A percentile compares a stretch with the other conserved stretches of the same genome.
These are phyloP conservation scores for Entomortierella parvispora DNA, from an alignment of 192 early-diverging fungal species.

Conservation along the genomic window DNA sequence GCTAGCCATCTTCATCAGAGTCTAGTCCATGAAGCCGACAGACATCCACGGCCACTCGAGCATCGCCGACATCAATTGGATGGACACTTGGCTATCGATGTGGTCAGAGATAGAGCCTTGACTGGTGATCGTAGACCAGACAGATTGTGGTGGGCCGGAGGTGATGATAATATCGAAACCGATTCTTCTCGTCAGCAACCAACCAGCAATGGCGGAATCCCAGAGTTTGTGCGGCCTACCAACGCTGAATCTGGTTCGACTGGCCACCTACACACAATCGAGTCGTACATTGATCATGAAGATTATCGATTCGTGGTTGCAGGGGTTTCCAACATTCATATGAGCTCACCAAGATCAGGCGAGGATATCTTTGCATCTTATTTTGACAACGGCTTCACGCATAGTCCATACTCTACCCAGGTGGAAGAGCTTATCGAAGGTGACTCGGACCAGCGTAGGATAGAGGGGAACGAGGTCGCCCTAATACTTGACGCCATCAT, in stretches of 20 bases:
- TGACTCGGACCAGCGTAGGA: background rate
- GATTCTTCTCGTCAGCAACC: background rate
- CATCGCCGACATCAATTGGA: too few species aligned
- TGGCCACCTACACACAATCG: constrained; percentile 15
- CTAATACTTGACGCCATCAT: background rate
- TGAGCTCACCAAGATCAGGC: background rate
- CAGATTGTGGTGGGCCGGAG: background rate
- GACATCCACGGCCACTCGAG: too few species aligned
- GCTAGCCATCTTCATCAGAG: background rate
- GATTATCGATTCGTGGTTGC: constrained; percentile 29
- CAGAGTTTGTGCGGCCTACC: constrained; percentile 26
- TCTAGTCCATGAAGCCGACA: background rate
- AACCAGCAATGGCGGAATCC: background rate
- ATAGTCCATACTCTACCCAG: background rate
- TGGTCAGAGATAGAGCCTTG: background rate
- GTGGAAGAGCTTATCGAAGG: background rate
- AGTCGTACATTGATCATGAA: constrained; percentile 32
- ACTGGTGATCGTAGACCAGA: background rate
- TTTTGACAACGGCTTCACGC: background rate
- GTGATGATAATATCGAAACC: background rate
- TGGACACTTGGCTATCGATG: too few species aligned
- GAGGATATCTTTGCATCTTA: background rate
- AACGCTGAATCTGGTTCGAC: constrained; percentile 6
- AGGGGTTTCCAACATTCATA: constrained; percentile 28
- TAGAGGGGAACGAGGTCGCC: background rate